Evolutionary conservation across 106 monocot species (phyloP).

Genomic region (Agapanthus africanus): DNA sequence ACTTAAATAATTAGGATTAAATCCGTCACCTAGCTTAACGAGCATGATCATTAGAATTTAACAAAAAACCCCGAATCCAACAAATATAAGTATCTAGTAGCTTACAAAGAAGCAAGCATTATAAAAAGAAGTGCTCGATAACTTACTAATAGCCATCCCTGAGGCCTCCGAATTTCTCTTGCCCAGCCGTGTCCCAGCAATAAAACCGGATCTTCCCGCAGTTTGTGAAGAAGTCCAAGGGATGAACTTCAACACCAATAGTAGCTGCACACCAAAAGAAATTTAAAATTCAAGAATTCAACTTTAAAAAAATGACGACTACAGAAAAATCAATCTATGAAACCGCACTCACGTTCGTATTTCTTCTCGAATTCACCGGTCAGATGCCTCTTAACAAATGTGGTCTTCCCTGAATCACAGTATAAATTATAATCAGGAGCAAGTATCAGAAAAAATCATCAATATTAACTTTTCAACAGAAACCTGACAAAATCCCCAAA

Average conservation of each 20-base stretch:
- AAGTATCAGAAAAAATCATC: too few species aligned
- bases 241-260: constrained; percentile 71
- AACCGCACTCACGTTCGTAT: constrained; percentile 28
- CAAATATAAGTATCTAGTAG: too few species aligned
- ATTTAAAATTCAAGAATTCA: too few species aligned
- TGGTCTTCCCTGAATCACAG: constrained; percentile 11
- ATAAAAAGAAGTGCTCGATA: neutral
- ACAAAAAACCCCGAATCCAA: too few species aligned
- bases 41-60: too few species aligned
- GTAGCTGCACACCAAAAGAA: constrained; percentile 30
- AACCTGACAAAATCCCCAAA: too few species aligned
- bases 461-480: too few species aligned
- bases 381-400: constrained; percentile 24
- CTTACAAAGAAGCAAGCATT: too few species aligned
- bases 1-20: too few species aligned
- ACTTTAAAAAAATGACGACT: neutral
- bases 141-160: constrained; percentile 73
- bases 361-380: constrained; percentile 27
- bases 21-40: too few species aligned
- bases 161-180: constrained; percentile 71
- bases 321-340: neutral
- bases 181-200: constrained; percentile 73
- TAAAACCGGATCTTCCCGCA: constrained; percentile 61
- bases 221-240: constrained; percentile 60
- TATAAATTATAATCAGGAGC: too few species aligned